phyloP scores from a whole-genome alignment of 768 basidiomycete genomes.

The Phaeotremella fagi region DNA sequence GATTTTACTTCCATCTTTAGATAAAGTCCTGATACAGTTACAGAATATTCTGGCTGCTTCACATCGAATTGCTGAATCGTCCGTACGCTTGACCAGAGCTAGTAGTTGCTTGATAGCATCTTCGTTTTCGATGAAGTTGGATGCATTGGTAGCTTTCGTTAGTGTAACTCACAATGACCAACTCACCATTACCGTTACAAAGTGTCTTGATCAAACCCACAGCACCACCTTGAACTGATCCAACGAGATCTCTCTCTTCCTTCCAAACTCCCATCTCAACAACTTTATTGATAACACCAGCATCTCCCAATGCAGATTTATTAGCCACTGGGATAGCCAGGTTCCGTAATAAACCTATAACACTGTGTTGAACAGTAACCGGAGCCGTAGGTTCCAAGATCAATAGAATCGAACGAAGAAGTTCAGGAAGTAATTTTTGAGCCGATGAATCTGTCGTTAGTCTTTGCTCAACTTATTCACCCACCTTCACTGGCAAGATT shows the following conservation, averaged over 20 bases:
- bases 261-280: conserved; percentile 65
- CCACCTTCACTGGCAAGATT: conserved; percentile 33
- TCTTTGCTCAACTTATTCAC: background rate
- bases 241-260: conserved; percentile 71
- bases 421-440: background rate
- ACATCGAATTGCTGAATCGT: conserved; percentile 74
- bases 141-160: conserved; percentile 23
- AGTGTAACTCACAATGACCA: background rate
- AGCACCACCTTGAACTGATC: conserved; percentile 78
- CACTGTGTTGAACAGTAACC: conserved; percentile 72
- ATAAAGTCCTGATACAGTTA: conserved; percentile 74
- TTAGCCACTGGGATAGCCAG: conserved; percentile 60
- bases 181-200: conserved; percentile 66
- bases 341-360: conserved; percentile 80
- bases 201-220: conserved; percentile 87
- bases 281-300: conserved; percentile 62
- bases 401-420: conserved; percentile 6
- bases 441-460: conserved; percentile 12
- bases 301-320: conserved; percentile 58
- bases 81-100: conserved; percentile 68
- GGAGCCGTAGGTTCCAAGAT: conserved; percentile 5
- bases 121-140: conserved; percentile 54
- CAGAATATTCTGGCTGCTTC: conserved; percentile 86
- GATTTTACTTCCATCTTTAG: conserved; percentile 51
- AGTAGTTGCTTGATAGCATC: conserved; percentile 62